Evolutionary conservation across 306 rosid genomes (phyloP).

Genomic region (Quercus parvula): DNA sequence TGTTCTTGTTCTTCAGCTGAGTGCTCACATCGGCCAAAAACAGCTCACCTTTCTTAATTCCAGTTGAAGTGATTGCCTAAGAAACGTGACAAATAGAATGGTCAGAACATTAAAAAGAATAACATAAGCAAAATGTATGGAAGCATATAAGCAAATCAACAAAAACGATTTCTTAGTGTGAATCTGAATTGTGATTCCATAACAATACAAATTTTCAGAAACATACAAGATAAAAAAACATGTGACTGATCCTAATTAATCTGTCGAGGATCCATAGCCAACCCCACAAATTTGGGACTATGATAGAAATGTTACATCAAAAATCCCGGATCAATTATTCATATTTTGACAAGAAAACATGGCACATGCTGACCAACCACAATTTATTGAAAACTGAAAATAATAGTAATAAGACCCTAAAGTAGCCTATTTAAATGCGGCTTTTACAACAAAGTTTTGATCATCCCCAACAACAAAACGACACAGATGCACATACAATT

Average conservation of each 20-base stretch:
- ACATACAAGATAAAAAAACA: neutral
- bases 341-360: neutral
- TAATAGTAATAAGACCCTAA: neutral
- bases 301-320: neutral
- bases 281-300: too few relatives aligned
- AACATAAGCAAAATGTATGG: neutral
- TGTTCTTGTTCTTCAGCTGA: constrained; percentile 86
- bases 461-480: neutral
- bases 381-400: neutral
- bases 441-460: neutral
- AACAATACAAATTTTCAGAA: neutral
- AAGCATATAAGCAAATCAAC: neutral
- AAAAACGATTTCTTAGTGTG: neutral
- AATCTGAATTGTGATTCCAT: neutral
- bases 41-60: constrained; percentile 71
- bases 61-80: constrained; percentile 82
- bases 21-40: constrained; percentile 73
- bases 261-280: too few relatives aligned
- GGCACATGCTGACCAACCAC: neutral
- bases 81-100: constrained; percentile 1
- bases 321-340: neutral
- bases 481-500: neutral
- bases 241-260: too few relatives aligned
- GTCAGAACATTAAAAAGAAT: constrained; percentile 3
- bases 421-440: neutral